These are phyloP conservation scores for Nephelium lappaceum DNA, from an alignment of 345 rosid genomes.

Conservation along the genomic window DNA sequence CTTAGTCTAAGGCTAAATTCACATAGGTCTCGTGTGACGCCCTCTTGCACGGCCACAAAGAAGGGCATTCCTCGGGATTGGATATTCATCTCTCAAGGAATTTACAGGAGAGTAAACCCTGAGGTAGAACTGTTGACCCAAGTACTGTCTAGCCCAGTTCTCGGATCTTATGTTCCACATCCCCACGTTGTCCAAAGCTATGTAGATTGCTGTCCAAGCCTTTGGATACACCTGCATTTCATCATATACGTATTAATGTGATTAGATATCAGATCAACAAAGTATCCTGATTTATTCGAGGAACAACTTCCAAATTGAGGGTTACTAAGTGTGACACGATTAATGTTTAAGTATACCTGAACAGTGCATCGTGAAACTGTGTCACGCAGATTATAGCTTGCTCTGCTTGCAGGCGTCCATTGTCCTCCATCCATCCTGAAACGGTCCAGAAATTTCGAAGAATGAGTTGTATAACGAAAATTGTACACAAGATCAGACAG, in stretches of 20 bases:
- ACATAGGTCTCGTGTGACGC: conserved; percentile 67
- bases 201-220: conserved; percentile 85
- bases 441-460: conserved; percentile 10
- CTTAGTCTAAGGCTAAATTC: background rate
- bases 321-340: no score
- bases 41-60: conserved; percentile 84
- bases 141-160: conserved; percentile 87
- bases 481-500: background rate
- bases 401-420: conserved; percentile 78
- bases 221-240: conserved; percentile 75
- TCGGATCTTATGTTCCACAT: conserved; percentile 98
- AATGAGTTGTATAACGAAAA: background rate
- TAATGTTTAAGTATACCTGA: conserved; percentile 46
- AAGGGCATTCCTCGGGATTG: conserved; percentile 84
- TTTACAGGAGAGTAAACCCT: conserved; percentile 71
- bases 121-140: conserved; percentile 89
- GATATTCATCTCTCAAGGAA: conserved; percentile 78
- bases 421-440: conserved; percentile 95
- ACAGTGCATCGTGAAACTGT: conserved; percentile 71
- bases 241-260: background rate
- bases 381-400: conserved; percentile 74
- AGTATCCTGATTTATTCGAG: background rate
- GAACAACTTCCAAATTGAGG: no score
- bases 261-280: background rate
- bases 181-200: conserved; percentile 92